phyloP scores from a whole-genome alignment of 2,329 filamentous ascomycete species.

The Penicillium sp. region DNA sequence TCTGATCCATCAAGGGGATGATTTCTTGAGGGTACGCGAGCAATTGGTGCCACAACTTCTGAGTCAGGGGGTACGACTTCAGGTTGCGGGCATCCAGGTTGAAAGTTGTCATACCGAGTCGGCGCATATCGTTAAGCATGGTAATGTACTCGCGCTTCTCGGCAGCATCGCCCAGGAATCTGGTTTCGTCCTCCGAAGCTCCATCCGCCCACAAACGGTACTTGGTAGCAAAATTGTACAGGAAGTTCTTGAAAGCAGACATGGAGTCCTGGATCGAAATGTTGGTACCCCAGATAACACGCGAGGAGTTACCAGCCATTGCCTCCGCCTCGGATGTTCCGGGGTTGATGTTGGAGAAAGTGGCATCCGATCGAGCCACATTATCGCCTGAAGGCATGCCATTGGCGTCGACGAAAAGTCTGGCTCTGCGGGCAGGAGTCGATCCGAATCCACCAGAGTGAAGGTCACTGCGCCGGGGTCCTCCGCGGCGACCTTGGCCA shows the following conservation, averaged over 20 bases:
- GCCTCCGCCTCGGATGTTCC: conserved; percentile 90
- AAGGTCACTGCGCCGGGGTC: conserved; percentile 80
- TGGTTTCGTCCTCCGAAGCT: conserved; percentile 75
- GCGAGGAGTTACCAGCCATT: conserved; percentile 78
- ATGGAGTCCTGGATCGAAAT: conserved; percentile 91
- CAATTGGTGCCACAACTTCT: conserved; percentile 93
- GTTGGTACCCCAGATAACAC: conserved; percentile 96
- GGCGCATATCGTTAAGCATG: conserved; percentile 87
- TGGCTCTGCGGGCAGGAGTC: conserved; percentile 57
- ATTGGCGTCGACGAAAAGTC: conserved; percentile 68
- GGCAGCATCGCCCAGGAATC: conserved; percentile 68
- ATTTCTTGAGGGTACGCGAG: conserved; percentile 96
- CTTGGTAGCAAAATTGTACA: conserved; percentile 88
- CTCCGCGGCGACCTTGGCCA: conserved; percentile 54
- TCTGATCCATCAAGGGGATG: conserved; percentile 93
- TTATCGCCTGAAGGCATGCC: conserved; percentile 61
- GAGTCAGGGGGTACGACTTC: conserved; percentile 87
- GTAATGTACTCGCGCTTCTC: conserved; percentile 82
- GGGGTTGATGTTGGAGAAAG: conserved; percentile 72
- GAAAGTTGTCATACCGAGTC: conserved; percentile 79
- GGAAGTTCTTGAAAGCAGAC: conserved; percentile 85
- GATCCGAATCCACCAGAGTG: conserved; percentile 73
- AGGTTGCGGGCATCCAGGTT: conserved; percentile 89
- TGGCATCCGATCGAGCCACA: conserved; percentile 61
- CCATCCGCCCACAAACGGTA: conserved; percentile 92